Conservation (phyloP, 768 basidiomycete species). For the Trametes coccinea region DNA sequence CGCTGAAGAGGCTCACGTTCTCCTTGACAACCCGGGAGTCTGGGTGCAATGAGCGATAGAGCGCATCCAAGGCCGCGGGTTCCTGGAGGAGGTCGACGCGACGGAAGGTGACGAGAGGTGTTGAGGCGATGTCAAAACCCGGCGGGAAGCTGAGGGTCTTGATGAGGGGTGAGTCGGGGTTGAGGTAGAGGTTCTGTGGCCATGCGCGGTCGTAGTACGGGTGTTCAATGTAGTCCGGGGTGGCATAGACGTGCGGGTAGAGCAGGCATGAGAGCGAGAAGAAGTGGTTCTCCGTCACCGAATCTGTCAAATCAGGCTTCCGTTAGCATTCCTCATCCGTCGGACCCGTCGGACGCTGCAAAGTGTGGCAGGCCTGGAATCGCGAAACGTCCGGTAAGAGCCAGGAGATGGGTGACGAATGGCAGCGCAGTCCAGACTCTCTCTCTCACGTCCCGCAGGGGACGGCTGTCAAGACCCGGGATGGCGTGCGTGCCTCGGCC, state of each 20-base stretch:
- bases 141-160: slow-evolving; percentile 45
- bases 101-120: slow-evolving; percentile 66
- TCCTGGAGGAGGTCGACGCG: slow-evolving; percentile 61
- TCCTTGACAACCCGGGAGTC: slow-evolving; percentile 8
- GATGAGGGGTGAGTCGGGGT: slow-evolving; percentile 53
- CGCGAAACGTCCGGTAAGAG: too few relatives aligned
- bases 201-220: slow-evolving; percentile 61
- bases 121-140: slow-evolving; percentile 54
- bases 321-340: not conserved
- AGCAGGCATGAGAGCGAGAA: slow-evolving; percentile 69
- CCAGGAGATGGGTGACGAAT: too few relatives aligned
- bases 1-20: slow-evolving; percentile 46
- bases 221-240: slow-evolving; percentile 57
- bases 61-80: slow-evolving; percentile 44
- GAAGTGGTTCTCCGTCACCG: slow-evolving; percentile 72
- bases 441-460: too few relatives aligned
- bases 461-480: too few relatives aligned
- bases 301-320: slow-evolving; percentile 43
- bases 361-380: too few relatives aligned
- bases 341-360: too few relatives aligned
- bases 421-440: too few relatives aligned
- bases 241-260: slow-evolving; percentile 66
- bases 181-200: slow-evolving; percentile 65
- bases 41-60: slow-evolving; percentile 31
- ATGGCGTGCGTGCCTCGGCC: not conserved